Conservation (phyloP, 1,139 yeast species). For the Nadsonia commutata region DNA sequence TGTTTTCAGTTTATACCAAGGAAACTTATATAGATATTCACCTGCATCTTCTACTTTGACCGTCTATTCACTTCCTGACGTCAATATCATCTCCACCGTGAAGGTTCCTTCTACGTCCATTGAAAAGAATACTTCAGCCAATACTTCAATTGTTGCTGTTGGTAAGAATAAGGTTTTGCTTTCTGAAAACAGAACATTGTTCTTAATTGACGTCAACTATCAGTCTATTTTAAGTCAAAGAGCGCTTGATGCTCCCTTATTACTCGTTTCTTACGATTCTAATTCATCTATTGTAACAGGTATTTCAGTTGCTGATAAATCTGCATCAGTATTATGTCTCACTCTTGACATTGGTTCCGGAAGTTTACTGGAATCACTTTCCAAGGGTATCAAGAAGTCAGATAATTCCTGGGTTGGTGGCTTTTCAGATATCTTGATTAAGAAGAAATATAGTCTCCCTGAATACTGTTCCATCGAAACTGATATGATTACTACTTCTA, state of each 20-base stretch:
- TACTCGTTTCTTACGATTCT: slow-evolving; percentile 12
- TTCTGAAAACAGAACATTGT: slow-evolving; percentile 22
- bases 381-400: slow-evolving; percentile 36
- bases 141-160: slow-evolving; percentile 27
- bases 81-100: slow-evolving; percentile 2
- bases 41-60: slow-evolving; percentile 6
- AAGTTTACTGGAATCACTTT: slow-evolving; percentile 56
- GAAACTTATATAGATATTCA: slow-evolving; percentile 12
- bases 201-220: slow-evolving; percentile 30
- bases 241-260: slow-evolving; percentile 12
- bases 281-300: slow-evolving; percentile 12
- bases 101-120: slow-evolving; percentile 5
- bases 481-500: slow-evolving; percentile 11
- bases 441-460: slow-evolving; percentile 10
- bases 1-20: slow-evolving; percentile 11
- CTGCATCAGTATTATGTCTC: slow-evolving; percentile 23
- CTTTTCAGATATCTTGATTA: slow-evolving; percentile 15
- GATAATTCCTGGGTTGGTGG: slow-evolving; percentile 10
- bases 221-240: slow-evolving; percentile 26
- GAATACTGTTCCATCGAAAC: slow-evolving; percentile 14
- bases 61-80: slow-evolving; percentile 10
- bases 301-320: slow-evolving; percentile 7
- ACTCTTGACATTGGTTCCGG: slow-evolving; percentile 57
- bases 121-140: slow-evolving; percentile 11
- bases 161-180: slow-evolving; percentile 25